Evolutionary conservation across 345 rosid species (phyloP).

Genomic region (Rubroshorea leprosula): DNA sequence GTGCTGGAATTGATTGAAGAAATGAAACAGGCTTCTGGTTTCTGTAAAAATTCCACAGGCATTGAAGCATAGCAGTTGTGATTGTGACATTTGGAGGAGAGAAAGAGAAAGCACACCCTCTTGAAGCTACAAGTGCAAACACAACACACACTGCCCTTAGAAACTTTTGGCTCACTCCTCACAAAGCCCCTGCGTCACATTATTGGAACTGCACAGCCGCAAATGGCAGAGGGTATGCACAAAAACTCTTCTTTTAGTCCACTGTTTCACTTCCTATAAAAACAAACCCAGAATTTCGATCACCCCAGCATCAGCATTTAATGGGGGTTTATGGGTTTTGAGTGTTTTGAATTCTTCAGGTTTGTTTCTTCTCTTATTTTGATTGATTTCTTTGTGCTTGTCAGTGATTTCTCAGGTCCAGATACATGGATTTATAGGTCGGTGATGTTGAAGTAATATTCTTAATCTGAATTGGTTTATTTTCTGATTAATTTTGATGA

Average conservation of each 20-base stretch:
- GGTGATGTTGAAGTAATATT: background rate
- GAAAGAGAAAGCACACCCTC: constrained; percentile 7
- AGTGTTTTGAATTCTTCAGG: background rate
- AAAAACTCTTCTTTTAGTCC: background rate
- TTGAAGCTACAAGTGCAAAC: too few species aligned
- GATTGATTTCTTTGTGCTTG: background rate
- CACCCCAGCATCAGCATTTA: constrained; percentile 4
- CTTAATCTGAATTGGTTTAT: background rate
- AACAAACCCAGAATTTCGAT: background rate
- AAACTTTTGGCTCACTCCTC: constrained; percentile 20
- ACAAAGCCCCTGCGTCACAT: constrained; percentile 17
- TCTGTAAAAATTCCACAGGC: constrained; percentile 13
- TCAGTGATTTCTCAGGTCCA: background rate
- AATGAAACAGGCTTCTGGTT: too few species aligned
- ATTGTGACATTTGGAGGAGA: constrained; percentile 31
- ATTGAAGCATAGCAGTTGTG: constrained; percentile 26
- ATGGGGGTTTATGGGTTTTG: background rate
- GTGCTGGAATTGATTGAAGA: too few species aligned
- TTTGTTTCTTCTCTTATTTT: background rate
- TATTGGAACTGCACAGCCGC: too few species aligned
- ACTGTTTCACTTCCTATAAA: background rate
- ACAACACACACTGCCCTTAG: too few species aligned
- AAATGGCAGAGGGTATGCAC: background rate
- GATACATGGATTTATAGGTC: background rate
- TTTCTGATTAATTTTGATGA: background rate